Evolutionary conservation across 495 filamentous ascomycete species (phyloP).

Genomic region (Aspergillus affinis): DNA sequence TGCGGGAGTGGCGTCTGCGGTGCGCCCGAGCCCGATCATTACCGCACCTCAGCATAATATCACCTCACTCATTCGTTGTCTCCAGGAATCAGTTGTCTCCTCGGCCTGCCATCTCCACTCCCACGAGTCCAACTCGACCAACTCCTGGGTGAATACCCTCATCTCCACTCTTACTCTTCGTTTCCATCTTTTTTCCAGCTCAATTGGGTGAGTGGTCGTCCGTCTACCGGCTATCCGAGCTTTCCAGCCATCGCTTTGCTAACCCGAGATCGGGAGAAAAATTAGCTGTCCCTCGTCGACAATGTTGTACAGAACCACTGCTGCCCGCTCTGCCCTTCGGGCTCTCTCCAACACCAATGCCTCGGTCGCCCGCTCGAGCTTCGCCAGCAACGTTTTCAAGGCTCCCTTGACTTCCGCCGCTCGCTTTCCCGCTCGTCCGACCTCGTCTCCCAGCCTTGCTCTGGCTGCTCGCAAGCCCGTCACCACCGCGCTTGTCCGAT

Average conservation of each 20-base stretch:
- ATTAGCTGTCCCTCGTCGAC: conserved; percentile 37
- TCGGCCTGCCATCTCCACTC: conserved; percentile 31
- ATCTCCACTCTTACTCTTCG: conserved; percentile 34
- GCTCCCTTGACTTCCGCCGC: conserved; percentile 47
- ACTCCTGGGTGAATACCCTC: conserved; percentile 35
- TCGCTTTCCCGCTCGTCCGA: conserved; percentile 37
- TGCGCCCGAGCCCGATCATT: conserved; percentile 26
- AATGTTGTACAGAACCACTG: conserved; percentile 50
- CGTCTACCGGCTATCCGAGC: conserved; percentile 30
- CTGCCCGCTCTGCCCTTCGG: conserved; percentile 48
- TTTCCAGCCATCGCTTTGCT: conserved; percentile 34
- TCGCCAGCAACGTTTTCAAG: conserved; percentile 45
- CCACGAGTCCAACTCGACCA: conserved; percentile 34
- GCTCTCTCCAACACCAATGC: conserved; percentile 50
- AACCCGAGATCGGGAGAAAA: conserved; percentile 33
- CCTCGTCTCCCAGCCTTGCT: conserved; percentile 37
- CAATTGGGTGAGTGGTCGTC: conserved; percentile 40
- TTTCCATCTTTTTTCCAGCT: conserved; percentile 22
- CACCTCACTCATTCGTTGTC: conserved; percentile 41
- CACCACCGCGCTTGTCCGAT: conserved; percentile 52
- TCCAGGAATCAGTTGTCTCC: conserved; percentile 33
- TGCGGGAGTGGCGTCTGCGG: conserved; percentile 35
- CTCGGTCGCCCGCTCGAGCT: conserved; percentile 42
- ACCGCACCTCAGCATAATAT: conserved; percentile 43
- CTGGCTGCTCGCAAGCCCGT: conserved; percentile 51